Base-by-base conservation (phyloP, 106 monocot genomes). In the Phalaenopsis equestris region DNA sequence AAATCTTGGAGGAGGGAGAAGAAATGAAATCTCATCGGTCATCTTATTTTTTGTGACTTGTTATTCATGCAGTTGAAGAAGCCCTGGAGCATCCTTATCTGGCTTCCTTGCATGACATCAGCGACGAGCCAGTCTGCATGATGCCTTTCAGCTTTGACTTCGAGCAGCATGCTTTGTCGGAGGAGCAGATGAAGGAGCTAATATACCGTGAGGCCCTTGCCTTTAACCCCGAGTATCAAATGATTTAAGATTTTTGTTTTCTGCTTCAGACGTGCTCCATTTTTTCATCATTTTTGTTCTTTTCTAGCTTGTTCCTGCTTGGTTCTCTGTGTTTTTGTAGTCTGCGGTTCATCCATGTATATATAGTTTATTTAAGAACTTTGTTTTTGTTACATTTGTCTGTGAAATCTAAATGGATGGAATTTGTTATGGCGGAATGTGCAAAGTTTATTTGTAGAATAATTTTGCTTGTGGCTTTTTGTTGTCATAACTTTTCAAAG, bases 111-210 rank as follows among this genome's bases (percentile, higher is more conserved):
- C 96, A 96, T 76, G 93, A 96, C 76, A 86, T 86, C 38, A 91
- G 91, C 36, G 93, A 96, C 42, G 91, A 91, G 75, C 93, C 93
- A 8, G 86, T 90, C 15, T 93, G 93, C 79, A 79, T 67, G 80
- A 80, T 56, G 55, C 88, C 96, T 38, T 93, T 96, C 90, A 93
- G 89, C 85, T 93, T 96, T 47, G 93, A 96, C 84, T 93, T 96
- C 58, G 96, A 96, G 86, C 96, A 93, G 80, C 91, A 93, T 46
- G 82, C 83, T 37, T 81, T 96, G 19, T 86, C 96, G 0, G 96
- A 96, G 55, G 96, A 93, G 2, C 93, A 96, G 80, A 96, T 96
- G 91, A 96, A 91, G 72, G 96, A 93, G 74, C 87, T 93, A 8
- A 91, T 96, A 52, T 90, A 93, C 75, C 79, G 86, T 24, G 96